Base-by-base conservation (phyloP, 202 grass and related monocot species). In the Cymbopogon flexuosus region DNA sequence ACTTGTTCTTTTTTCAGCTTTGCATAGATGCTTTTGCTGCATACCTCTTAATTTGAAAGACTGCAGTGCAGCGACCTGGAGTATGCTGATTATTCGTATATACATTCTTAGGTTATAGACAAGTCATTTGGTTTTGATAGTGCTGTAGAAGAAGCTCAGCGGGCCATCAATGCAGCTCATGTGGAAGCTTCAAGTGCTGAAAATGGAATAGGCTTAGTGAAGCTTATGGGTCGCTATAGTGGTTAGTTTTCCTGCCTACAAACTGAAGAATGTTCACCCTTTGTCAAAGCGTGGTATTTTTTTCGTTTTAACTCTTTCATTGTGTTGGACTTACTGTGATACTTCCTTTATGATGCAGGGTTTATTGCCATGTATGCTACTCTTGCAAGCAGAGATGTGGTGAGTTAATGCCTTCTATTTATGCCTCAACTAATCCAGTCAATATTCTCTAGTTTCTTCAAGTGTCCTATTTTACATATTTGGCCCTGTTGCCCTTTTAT, bases 61-160 rank as follows among this genome's bases (percentile, higher is more conserved):
- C 45, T 62, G 9, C 14, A 24, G 10, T 42, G 34, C 64, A 70
- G 62, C 52, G 13, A 8, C 42, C 12, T 83, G 72, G 22, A 59
- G 72, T 36, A 56, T 79, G 64, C 74, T 86, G 67, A 57, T 65
- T 31, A 43, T 86, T 80, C 18, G 1, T 58, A 51, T 54, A 33
- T 62, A 60, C 8, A 83, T 82, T 49, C 7, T 70, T 79, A 97
- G 94, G 88, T 97, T 62, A 97, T 97, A 80, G 95, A 98, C 86
- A 98, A 98, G 65, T 94, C 95, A 49, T 98, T 98, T 91, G 95
- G 95, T 74, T 98, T 98, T 74, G 95, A 98, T 71, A 88, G 86
- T 65, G 95, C 95, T 7, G 95, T 98, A 47, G 95, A 94, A 83
- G 95, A 98, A 79, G 95, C 95, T 43, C 95, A 97, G 54, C 92